Evolutionary conservation across 148 eudicot species (phyloP), one percentile per base, ranked within the genome.

Genomic region (Pouteria glomerata): DNA sequence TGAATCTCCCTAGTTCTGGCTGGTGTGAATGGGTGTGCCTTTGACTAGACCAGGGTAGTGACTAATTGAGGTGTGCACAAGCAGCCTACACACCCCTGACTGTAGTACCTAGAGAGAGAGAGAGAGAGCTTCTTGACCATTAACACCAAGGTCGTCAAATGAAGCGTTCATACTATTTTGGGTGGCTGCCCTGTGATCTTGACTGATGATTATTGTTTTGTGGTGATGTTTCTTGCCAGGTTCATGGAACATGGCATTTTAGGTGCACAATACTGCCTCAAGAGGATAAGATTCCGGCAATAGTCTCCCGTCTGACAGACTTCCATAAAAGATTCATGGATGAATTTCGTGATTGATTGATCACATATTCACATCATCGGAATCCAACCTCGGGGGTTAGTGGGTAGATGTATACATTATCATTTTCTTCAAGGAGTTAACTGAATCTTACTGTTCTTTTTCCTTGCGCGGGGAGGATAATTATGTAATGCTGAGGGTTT

Each of bases 201-300:
- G 16, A 41, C 1, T 61, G 10, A 23, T 21, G 7, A 1, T 41
- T 50, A 27, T 33, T 72, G 51, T 51, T 73, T 29, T 6, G 31
- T 16, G 27, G n/a, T 73, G 37, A 30, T 58, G 41, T 37, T 64
- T 50, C 30, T 76, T 27, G 50, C 8, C 44, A 93, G 97, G 93
- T 91, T 15, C 89, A 89, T 48, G 98, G 97, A 59, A 89, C 96
- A 1, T 91, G 97, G 98, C 98, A 95, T 80, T 77, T 95, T 73
- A 88, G 98, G 75, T 91, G 93, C 81, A 94, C 98, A 39, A 94
- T 94, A 76, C 78, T 94, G 71, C 98, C 97, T 15, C 98, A 86
- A 48, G 97, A 94, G 82, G 98, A 89, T 41, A 88, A 87, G 77
- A 91, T 94, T 63, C 97, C 97, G 0, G 97, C 91, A 33, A 51